These are phyloP conservation scores for Calycina herbarum DNA, from an alignment of 2,329 filamentous ascomycete species.

Conservation along the genomic window DNA sequence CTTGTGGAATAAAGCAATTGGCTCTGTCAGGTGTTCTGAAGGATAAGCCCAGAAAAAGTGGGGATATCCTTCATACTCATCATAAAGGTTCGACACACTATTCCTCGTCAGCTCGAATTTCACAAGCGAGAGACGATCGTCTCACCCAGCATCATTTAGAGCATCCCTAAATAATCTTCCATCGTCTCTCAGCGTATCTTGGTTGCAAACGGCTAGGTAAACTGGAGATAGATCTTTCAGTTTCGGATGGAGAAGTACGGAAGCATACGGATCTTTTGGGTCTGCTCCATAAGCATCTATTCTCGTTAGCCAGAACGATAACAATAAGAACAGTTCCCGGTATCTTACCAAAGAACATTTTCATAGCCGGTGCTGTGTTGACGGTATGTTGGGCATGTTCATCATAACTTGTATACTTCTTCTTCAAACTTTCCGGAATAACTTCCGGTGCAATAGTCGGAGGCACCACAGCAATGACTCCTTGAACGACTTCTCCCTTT, in stretches of 20 bases:
- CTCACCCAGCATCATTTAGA: slow-evolving; percentile 19
- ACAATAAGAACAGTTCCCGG: not conserved
- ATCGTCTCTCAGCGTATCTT: slow-evolving; percentile 41
- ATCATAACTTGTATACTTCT: slow-evolving; percentile 38
- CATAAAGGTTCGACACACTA: slow-evolving; percentile 36
- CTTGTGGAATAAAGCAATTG: slow-evolving; percentile 10
- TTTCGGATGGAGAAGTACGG: slow-evolving; percentile 36
- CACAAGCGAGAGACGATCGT: not conserved
- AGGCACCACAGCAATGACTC: slow-evolving; percentile 41
- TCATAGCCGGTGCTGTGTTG: slow-evolving; percentile 40
- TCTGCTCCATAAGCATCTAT: slow-evolving; percentile 36
- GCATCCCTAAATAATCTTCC: slow-evolving; percentile 36
- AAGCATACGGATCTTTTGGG: slow-evolving; percentile 37
- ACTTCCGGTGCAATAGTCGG: slow-evolving; percentile 40
- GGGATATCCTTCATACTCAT: slow-evolving; percentile 40
- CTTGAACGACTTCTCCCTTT: slow-evolving; percentile 38
- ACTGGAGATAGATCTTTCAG: slow-evolving; percentile 37
- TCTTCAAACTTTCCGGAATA: slow-evolving; percentile 39
- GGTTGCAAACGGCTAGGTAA: slow-evolving; percentile 36
- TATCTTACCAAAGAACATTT: slow-evolving; percentile 32
- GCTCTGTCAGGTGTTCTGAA: slow-evolving; percentile 25
- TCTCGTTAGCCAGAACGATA: not conserved
- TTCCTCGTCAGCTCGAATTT: not conserved
- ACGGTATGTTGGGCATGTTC: slow-evolving; percentile 41
- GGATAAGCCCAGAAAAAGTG: slow-evolving; percentile 41